Conservation (phyloP, 257 asterid species). For the Nicotiana noctiflora region DNA sequence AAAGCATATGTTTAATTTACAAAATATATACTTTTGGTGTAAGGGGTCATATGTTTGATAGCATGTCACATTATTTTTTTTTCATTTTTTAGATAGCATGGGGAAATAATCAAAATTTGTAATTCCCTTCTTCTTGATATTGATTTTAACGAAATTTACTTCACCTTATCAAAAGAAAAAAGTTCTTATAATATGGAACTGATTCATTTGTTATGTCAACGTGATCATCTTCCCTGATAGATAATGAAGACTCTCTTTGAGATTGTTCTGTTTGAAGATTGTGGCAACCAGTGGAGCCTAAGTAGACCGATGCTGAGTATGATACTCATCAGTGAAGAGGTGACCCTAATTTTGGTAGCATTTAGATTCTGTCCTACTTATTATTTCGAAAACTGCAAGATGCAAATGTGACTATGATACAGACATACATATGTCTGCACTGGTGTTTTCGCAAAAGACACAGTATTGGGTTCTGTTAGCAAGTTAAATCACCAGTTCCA, state of each 20-base stretch:
- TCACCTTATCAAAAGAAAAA: not conserved
- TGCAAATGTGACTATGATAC: not conserved
- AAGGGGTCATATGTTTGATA: not conserved
- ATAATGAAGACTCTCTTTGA: slow-evolving; percentile 84
- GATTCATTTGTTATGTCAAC: not conserved
- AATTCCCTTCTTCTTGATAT: not conserved
- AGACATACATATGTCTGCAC: not conserved
- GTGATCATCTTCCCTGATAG: slow-evolving; percentile 31
- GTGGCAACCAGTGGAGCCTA: slow-evolving; percentile 93
- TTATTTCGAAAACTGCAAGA: not conserved
- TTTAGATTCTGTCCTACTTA: not conserved
- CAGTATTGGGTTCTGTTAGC: not conserved
- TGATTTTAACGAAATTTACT: not conserved
- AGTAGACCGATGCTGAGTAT: slow-evolving; percentile 96
- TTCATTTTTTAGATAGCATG: not conserved
- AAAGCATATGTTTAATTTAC: not conserved
- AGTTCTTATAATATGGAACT: not conserved
- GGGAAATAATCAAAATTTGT: not conserved
- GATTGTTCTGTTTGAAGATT: slow-evolving; percentile 92
- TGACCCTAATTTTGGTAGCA: slow-evolving; percentile 11
- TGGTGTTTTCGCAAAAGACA: not conserved
- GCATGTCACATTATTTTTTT: not conserved
- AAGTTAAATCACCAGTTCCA: not conserved
- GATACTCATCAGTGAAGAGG: slow-evolving; percentile 92
- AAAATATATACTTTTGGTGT: not conserved